Evolutionary conservation across 2,329 filamentous ascomycete genomes (phyloP).

Genomic region (Aspergillus chevalieri): DNA sequence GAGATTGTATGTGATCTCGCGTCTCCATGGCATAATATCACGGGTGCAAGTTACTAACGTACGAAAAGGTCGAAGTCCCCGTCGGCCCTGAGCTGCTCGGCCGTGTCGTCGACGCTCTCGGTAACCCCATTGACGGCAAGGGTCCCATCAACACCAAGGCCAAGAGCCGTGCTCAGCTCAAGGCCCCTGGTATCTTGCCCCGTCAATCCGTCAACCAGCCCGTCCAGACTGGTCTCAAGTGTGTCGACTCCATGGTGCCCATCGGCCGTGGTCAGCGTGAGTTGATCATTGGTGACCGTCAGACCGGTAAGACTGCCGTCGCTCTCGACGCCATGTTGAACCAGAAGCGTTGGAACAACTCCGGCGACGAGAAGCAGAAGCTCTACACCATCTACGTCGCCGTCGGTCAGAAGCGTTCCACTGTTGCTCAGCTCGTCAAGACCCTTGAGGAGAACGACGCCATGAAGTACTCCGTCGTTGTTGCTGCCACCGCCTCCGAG

Average conservation of each 20-base stretch:
- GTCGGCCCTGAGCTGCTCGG: conserved; percentile 90
- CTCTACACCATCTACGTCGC: conserved; percentile 99
- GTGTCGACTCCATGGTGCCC: conserved; percentile 98
- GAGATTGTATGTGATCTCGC: conserved; percentile 71
- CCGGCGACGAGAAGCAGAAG: conserved; percentile 89
- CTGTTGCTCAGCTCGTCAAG: conserved; percentile 98
- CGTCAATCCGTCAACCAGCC: conserved; percentile 96
- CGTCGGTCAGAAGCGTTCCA: conserved; percentile 98
- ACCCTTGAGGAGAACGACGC: conserved; percentile 99
- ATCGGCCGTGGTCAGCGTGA: conserved; percentile 99
- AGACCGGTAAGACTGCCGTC: conserved; percentile 99
- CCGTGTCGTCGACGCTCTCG: conserved; percentile 96
- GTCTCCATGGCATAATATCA: not conserved
- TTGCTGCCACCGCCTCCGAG: conserved; percentile 95
- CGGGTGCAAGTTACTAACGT: not conserved
- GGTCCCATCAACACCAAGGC: conserved; percentile 87
- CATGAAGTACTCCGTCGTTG: conserved; percentile 94
- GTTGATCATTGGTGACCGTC: conserved; percentile 99
- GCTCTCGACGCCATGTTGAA: conserved; percentile 97
- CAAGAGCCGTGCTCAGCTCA: conserved; percentile 94
- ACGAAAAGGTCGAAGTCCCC: conserved; percentile 78
- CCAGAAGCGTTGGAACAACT: conserved; percentile 96
- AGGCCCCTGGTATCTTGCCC: conserved; percentile 97
- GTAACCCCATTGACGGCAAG: conserved; percentile 99
- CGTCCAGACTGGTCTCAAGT: conserved; percentile 99